Base-by-base conservation (phyloP, 306 rosid genomes). In the Cucurbita pepo region DNA sequence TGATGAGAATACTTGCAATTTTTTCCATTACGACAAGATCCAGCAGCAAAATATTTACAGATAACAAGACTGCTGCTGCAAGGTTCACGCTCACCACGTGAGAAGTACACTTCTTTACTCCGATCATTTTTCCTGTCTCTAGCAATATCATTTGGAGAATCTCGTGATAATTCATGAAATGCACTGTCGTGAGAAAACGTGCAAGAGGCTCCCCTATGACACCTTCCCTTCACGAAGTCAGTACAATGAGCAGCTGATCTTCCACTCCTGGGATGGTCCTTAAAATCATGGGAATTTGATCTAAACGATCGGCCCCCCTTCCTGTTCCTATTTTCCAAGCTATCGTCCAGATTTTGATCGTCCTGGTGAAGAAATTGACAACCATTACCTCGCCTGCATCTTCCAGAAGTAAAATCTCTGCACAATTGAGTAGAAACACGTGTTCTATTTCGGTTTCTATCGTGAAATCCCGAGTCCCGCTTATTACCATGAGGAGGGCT, bases 1-100 rank as follows among this genome's bases (percentile, higher is more conserved):
- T 86, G 89, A 83, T 94, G 99, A 79, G 97, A 87, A 85, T 84
- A 95, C 79, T 89, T 86, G 82, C 99, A 95, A 79, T 71, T 41
- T 73, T 84, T 95, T 80, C 91, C 96, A 79, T 95, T 91, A 38
- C 99, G 96, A 78, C 99, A 95, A 76, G 85, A 88, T 75, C 99
- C 97, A 8, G 62, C 83, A 36, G 92, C 92, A 76, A 86, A 95
- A 86, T 88, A 95, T 76, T 84, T 95, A 86, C 99, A 95, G 73
- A 85, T 88, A 55, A 83, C 82, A 79, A 82, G 86, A 74, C 84
- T 53, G 64, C 74, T 80, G 64, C 90, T 85, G 75, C 78, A 82
- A 16, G 81, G 80, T 74, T 82, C 86, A 77, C 76, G 89, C 64
- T 86, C 92, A 70, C 88, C 86, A 76, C 80, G 91, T 65, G 91